Conservation (phyloP, 352 stramenopile species). For the Poterioochromonas sp. region DNA sequence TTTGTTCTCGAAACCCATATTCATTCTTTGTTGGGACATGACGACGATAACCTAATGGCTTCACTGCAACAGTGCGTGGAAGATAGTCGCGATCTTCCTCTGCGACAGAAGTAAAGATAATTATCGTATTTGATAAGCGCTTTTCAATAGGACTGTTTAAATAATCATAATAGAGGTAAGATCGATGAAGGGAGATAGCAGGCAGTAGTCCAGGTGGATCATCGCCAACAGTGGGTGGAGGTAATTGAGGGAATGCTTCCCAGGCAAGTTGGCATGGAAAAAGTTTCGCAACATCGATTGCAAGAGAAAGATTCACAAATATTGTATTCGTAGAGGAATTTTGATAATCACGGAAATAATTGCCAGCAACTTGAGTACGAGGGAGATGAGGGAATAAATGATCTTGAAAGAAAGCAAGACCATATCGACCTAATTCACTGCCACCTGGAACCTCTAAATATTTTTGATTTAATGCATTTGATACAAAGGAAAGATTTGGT, state of each 20-base stretch:
- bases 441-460: constrained; percentile 4
- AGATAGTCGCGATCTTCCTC: constrained; percentile 5
- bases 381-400: background rate
- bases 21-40: background rate
- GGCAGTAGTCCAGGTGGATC: constrained; percentile 11
- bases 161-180: background rate
- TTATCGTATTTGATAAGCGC: background rate
- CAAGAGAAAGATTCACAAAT: constrained; percentile 39
- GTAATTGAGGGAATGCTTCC: constrained; percentile 35
- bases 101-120: background rate
- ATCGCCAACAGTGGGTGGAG: constrained; percentile 34
- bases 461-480: background rate
- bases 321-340: constrained; percentile 40
- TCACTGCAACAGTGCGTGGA: background rate
- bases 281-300: constrained; percentile 37
- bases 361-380: constrained; percentile 33
- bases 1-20: constrained; percentile 27
- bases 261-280: constrained; percentile 36
- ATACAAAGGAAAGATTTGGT: background rate
- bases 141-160: background rate
- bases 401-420: constrained; percentile 1
- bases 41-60: background rate
- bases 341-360: constrained; percentile 38
- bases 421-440: background rate
- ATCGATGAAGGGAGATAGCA: background rate